phyloP scores from a whole-genome alignment of 2,329 filamentous ascomycete species.

The Colletotrichum cuscutae region DNA sequence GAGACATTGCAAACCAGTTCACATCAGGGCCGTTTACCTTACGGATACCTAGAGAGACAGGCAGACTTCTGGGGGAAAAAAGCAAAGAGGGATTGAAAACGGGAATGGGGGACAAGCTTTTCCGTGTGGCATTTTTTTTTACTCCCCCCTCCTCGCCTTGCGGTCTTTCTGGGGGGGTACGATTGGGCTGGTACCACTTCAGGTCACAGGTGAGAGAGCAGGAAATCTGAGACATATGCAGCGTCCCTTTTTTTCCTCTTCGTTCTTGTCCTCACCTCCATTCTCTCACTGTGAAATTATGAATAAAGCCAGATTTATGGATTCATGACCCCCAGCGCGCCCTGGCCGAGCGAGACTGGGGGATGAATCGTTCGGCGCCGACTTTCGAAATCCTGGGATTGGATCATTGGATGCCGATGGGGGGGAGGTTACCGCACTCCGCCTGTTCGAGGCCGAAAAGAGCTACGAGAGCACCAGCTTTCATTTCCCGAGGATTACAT shows the following conservation, averaged over 20 bases:
- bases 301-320: not conserved
- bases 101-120: not conserved
- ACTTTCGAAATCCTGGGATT: not conserved
- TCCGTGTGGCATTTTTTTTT: not conserved
- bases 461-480: not conserved
- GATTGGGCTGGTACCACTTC: not conserved
- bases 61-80: not conserved
- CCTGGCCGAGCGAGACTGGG: no score
- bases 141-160: not conserved
- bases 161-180: not conserved
- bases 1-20: slow-evolving; percentile 1
- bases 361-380: no score
- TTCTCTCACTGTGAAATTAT: not conserved
- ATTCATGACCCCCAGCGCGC: not conserved
- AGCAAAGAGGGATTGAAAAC: not conserved
- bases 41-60: no score
- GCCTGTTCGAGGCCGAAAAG: not conserved
- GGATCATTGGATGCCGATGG: not conserved
- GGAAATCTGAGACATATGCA: slow-evolving; percentile 17
- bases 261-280: not conserved
- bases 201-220: not conserved
- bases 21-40: slow-evolving; percentile 12
- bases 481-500: slow-evolving; percentile 5
- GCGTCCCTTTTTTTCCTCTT: not conserved
- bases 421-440: not conserved